Percentiles rank a stretch among this genome's conserved stretches.
Evolutionary conservation across 306 rosid genomes (phyloP).

Genomic region (Lagenaria siceraria): DNA sequence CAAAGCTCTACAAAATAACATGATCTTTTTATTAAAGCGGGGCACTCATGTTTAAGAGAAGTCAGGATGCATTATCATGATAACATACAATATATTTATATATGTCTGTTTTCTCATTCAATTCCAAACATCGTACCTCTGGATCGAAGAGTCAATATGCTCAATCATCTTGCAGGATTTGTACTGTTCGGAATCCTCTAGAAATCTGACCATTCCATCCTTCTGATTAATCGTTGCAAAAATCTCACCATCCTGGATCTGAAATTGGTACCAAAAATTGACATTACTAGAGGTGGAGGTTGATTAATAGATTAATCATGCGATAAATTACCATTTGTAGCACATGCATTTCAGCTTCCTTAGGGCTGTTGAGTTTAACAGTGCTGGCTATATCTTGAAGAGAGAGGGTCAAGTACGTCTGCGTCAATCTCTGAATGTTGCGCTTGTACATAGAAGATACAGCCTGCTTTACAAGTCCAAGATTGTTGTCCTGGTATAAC

Average conservation of each 20-base stretch:
- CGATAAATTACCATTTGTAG: conserved; percentile 61
- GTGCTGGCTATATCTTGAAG: conserved; percentile 77
- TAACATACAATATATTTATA: background rate
- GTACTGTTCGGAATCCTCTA: conserved; percentile 81
- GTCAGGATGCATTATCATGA: background rate
- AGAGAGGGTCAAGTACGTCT: conserved; percentile 80
- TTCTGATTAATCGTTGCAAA: conserved; percentile 67
- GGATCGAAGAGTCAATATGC: conserved; percentile 58
- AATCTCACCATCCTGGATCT: conserved; percentile 85
- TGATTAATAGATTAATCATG: background rate
- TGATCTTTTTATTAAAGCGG: background rate
- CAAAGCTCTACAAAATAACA: background rate
- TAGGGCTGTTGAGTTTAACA: conserved; percentile 55
- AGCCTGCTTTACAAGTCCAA: conserved; percentile 72
- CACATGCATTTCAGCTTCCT: conserved; percentile 90
- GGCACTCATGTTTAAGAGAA: background rate
- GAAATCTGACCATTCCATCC: conserved; percentile 92
- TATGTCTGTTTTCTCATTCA: background rate
- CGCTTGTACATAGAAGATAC: conserved; percentile 61
- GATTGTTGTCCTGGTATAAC: conserved; percentile 54
- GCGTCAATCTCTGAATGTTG: conserved; percentile 80
- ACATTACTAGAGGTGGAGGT: background rate
- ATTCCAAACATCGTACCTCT: conserved; percentile 30
- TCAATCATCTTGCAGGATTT: conserved; percentile 70
- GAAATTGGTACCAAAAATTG: conserved; percentile 8